Evolutionary conservation across 2,329 filamentous ascomycete species (phyloP), one percentile per base, ranked within the genome.

Genomic region (Diplodia scrobiculata): DNA sequence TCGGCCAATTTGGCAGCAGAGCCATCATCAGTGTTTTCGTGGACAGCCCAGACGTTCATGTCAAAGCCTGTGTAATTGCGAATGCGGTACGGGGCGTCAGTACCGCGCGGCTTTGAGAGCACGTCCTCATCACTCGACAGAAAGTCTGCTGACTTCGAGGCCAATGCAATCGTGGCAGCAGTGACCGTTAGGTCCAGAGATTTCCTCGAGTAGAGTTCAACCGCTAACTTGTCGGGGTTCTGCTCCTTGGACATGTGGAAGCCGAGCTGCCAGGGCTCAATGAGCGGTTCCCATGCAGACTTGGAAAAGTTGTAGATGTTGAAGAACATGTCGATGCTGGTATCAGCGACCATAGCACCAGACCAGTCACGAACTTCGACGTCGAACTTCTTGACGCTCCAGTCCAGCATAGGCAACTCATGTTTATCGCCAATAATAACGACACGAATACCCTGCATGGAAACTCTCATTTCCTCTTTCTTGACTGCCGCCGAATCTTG

Each of bases 301-400:
- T 99, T 99, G 14, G 95, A 95, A 79, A 99, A 99, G 78, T 99
- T 99, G 83, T 97, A 99, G 29, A 99, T 89, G 73, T 98, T 99
- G 72, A 96, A 86, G 77, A 97, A 97, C 69, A 94, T 92, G 69
- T 97, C 92, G 55, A 99, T 88, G n/a, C 87, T 90, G 0, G 92
- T 91, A 74, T 97, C 92, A 0, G 91, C 94, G 72, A 89, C 92
- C 77, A 99, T 84, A 25, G 89, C 89, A 5, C 88, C 89, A 0
- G 94, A 94, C 95, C 95, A 99, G 74, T 99, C 92, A 70, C 90
- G 87, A 3, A 96, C 91, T 53, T 90, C 87, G 2, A 94, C 85
- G 5, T 87, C 90, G 73, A 98, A 98, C 64, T 89, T 88, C 79
- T 97, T 97, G 72, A 99, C 87, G 70, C 91, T 96, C 78, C 96